These are phyloP conservation scores for Solanum okadae DNA, from an alignment of 257 asterid genomes.

Conservation along the genomic window DNA sequence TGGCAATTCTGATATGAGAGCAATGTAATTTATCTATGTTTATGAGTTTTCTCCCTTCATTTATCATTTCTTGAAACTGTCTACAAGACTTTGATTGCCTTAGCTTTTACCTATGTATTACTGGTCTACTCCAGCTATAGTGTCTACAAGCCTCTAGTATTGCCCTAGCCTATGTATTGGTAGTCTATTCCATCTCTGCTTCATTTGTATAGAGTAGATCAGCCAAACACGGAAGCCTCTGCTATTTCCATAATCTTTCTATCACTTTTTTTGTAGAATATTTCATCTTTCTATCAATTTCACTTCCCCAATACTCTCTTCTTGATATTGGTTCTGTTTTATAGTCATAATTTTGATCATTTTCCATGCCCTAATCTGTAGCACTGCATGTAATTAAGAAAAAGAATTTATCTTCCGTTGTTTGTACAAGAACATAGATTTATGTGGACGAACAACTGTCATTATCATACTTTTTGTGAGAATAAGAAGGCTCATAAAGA, in stretches of 20 bases:
- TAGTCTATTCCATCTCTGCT: too few species aligned
- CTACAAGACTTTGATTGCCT: too few species aligned
- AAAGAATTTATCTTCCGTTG: background rate
- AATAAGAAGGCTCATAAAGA: slow-evolving; percentile 42
- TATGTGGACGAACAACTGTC: background rate
- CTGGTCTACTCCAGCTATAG: too few species aligned
- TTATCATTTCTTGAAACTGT: background rate
- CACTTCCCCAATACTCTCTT: slow-evolving; percentile 15
- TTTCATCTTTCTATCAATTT: background rate
- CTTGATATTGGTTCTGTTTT: slow-evolving; percentile 18
- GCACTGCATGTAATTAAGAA: too few species aligned
- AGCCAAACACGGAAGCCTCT: background rate
- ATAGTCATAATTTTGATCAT: slow-evolving; percentile 3
- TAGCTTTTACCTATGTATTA: too few species aligned
- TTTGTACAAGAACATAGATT: background rate
- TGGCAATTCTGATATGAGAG: too few species aligned
- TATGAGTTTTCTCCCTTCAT: background rate
- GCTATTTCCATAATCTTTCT: slow-evolving; percentile 6
- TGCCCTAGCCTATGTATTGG: too few species aligned
- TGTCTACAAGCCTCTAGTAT: too few species aligned
- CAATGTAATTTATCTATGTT: too few species aligned
- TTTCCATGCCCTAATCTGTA: too few species aligned
- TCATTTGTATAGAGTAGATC: too few species aligned
- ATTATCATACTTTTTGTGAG: slow-evolving; percentile 15
- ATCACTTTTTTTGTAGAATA: too few species aligned